These are phyloP conservation scores for Sequoiadendron giganteum DNA, from an alignment of 75 land plant species.

Conservation along the genomic window DNA sequence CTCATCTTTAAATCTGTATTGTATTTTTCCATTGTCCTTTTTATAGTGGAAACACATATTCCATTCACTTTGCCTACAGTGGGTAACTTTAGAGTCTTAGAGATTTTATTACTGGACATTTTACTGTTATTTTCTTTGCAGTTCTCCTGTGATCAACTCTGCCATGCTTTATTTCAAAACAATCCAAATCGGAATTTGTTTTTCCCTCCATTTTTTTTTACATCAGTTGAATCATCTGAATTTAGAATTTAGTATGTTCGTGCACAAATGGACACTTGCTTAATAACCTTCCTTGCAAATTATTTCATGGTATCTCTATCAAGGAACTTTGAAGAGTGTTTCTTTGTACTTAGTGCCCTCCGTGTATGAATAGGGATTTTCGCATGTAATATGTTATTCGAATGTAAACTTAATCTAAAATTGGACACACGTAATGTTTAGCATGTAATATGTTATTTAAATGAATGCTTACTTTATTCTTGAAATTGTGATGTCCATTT, in stretches of 20 bases:
- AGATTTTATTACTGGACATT: not conserved
- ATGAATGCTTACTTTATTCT: too few relatives aligned
- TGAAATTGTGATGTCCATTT: too few relatives aligned
- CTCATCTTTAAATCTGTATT: not conserved
- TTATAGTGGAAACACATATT: not conserved
- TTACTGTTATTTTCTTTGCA: not conserved
- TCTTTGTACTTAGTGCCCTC: not conserved
- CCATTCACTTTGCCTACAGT: not conserved
- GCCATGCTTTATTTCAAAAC: not conserved
- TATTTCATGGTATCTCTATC: not conserved
- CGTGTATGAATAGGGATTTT: not conserved
- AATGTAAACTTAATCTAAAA: too few relatives aligned
- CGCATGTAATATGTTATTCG: too few relatives aligned
- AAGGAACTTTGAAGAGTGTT: not conserved
- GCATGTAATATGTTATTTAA: too few relatives aligned
- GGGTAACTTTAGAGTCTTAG: not conserved
- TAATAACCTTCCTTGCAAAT: not conserved
- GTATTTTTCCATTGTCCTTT: not conserved
- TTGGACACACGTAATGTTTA: too few relatives aligned
- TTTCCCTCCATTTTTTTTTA: not conserved
- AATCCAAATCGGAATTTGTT: not conserved
- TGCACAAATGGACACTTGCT: not conserved
- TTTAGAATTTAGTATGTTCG: not conserved
- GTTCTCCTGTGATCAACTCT: not conserved
- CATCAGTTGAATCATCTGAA: not conserved